Evolutionary conservation across 129 eudicot species (phyloP).

Genomic region (Solidago caesia): DNA sequence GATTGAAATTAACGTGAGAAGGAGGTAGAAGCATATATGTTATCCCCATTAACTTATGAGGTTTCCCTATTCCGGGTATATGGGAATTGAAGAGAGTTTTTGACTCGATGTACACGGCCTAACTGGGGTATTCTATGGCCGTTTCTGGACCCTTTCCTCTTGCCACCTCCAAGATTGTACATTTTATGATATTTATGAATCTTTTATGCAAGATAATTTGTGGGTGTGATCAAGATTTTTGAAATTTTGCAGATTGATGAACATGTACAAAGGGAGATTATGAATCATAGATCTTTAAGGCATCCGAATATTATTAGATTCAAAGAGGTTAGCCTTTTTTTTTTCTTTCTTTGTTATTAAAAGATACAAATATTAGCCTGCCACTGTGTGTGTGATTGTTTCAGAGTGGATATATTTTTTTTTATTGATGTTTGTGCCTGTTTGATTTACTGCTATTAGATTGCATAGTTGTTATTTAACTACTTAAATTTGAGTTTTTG

Average conservation of each 20-base stretch:
- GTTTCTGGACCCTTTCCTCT: too few relatives aligned
- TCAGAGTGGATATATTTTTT: not conserved
- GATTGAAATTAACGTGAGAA: too few relatives aligned
- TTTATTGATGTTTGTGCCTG: slow-evolving; percentile 3
- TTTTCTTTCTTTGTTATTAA: not conserved
- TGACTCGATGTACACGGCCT: too few relatives aligned
- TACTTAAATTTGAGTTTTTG: not conserved
- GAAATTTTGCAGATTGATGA: slow-evolving; percentile 69
- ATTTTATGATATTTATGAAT: not conserved
- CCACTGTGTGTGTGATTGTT: not conserved
- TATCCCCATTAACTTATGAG: not conserved
- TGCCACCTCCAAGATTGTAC: too few relatives aligned
- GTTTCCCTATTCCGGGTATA: too few relatives aligned
- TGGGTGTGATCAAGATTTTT: slow-evolving; percentile 5
- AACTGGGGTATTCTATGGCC: too few relatives aligned
- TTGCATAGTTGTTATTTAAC: not conserved
- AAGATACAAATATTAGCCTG: not conserved
- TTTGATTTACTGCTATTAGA: not conserved
- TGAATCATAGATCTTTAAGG: slow-evolving; percentile 76
- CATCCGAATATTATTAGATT: slow-evolving; percentile 85
- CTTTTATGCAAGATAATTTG: not conserved
- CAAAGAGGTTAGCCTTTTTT: slow-evolving; percentile 59
- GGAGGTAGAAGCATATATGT: too few relatives aligned
- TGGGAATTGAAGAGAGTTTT: too few relatives aligned
- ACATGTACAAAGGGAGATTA: slow-evolving; percentile 74